phyloP scores from a whole-genome alignment of 352 stramenopile genomes.

The Globisporangium acanthophoron region DNA sequence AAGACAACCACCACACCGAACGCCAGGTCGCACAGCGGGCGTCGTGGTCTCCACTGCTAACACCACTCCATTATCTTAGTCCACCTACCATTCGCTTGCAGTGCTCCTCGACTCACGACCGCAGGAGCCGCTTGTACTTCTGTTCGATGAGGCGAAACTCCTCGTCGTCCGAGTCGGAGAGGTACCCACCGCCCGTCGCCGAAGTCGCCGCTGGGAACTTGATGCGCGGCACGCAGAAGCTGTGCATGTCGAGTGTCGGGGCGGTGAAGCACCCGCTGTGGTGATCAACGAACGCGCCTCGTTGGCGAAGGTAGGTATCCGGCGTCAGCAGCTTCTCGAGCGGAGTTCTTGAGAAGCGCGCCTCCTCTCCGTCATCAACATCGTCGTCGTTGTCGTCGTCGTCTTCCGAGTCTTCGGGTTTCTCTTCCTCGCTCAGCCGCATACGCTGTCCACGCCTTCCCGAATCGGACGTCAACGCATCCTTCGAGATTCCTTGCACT shows the following conservation, averaged over 20 bases:
- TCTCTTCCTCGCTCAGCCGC: not conserved
- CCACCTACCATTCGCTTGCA: not conserved
- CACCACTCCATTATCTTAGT: not conserved
- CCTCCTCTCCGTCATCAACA: constrained; percentile 4
- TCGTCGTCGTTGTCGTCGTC: constrained; percentile 14
- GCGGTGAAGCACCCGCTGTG: constrained; percentile 47
- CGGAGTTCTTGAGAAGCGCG: not conserved
- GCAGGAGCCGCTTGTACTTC: constrained; percentile 59
- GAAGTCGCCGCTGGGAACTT: constrained; percentile 39
- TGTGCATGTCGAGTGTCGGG: constrained; percentile 46
- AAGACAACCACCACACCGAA: not conserved
- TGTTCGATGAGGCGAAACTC: constrained; percentile 71
- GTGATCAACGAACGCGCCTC: constrained; percentile 40
- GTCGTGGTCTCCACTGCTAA: too few relatives aligned
- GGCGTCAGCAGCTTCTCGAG: constrained; percentile 32
- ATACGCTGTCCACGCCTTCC: not conserved
- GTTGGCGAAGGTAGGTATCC: constrained; percentile 41
- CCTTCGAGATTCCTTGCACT: not conserved
- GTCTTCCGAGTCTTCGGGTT: constrained; percentile 1
- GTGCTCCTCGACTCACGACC: constrained; percentile 14
- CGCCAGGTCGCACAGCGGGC: too few relatives aligned
- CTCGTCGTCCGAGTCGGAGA: constrained; percentile 67
- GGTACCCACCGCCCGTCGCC: constrained; percentile 1
- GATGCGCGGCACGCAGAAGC: constrained; percentile 75
- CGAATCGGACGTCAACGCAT: not conserved